Evolutionary conservation across 2,329 filamentous ascomycete genomes (phyloP), one percentile per base, ranked within the genome.

Genomic region (Dactylellina drechsleri): DNA sequence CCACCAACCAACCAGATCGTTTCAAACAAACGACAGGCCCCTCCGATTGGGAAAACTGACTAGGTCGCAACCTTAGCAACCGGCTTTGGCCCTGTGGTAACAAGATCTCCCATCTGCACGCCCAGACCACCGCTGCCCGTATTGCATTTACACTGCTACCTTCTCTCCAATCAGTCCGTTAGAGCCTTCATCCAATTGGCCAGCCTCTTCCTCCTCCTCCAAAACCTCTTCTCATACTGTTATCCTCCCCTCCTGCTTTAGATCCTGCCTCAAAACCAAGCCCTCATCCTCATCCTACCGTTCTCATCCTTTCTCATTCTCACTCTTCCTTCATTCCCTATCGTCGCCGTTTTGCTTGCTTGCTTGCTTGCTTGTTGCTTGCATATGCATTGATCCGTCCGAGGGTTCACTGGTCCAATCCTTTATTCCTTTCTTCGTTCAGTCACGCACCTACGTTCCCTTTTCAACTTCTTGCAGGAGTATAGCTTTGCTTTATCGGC

Each of bases 11-110:
- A 36, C 31, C 31, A 36, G 31, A 36, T 36, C 31, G 31, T 2
- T 7, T 36, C 31, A 36, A 36, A 36, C 31, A 36, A 36, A 36
- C 31, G 31, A 36, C 31, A 36, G 31, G 43, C 28, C 28, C 20
- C 15, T 49, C 62, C 70, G 45, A 57, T 62, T 52, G 52, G 62
- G 62, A 67, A 74, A 67, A 28, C 43, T 41, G 68, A 74, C 70
- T 62, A 64, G 70, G 62, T 57, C 70, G 70, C 65, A 74, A 74
- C 70, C 70, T 74, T 74, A 74, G 70, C 70, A 74, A 74, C 70
- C 70, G 70, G 68, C 70, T 66, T 49, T 54, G 66, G 56, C 70
- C 68, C 61, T 73, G 45, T 65, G 31, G 31, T 36, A 36, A 41
- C 36, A 28, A 7, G 40, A 36, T 47, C 13, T n/a, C 43, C 13